phyloP scores from a whole-genome alignment of 495 filamentous ascomycete species.

The Aspergillus heteromorphus region DNA sequence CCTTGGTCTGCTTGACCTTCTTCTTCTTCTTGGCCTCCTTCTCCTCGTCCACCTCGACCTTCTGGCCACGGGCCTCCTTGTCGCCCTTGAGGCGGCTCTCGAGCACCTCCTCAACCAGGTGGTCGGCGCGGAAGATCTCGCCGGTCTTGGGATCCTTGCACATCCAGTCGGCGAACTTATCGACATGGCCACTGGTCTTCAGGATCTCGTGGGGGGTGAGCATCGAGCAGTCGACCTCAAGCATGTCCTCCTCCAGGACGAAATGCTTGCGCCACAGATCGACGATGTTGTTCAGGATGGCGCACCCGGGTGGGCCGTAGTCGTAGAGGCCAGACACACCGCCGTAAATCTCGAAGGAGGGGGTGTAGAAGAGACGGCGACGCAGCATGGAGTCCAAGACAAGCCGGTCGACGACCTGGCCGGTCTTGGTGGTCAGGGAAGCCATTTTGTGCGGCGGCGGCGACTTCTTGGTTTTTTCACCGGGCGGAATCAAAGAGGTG shows the following conservation, averaged over 20 bases:
- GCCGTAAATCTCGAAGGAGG: conserved; percentile 90
- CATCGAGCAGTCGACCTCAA: conserved; percentile 82
- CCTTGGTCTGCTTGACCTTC: conserved; percentile 52
- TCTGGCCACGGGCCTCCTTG: conserved; percentile 70
- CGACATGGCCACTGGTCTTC: conserved; percentile 95
- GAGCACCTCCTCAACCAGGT: conserved; percentile 89
- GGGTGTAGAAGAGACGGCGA: conserved; percentile 89
- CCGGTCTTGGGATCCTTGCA: conserved; percentile 97
- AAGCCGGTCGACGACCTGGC: conserved; percentile 77
- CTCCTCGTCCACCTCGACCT: conserved; percentile 59
- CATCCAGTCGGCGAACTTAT: conserved; percentile 99
- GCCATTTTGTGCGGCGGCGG: conserved; percentile 54
- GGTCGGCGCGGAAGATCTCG: conserved; percentile 93
- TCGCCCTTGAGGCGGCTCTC: conserved; percentile 77
- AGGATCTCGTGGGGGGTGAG: conserved; percentile 84
- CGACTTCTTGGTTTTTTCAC: conserved; percentile 18
- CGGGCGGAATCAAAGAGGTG: too few relatives aligned
- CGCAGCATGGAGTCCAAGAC: conserved; percentile 78
- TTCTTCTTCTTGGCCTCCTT: conserved; percentile 64
- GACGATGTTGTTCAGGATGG: conserved; percentile 77
- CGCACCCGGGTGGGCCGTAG: conserved; percentile 77
- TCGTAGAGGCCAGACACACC: conserved; percentile 83
- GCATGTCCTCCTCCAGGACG: conserved; percentile 83
- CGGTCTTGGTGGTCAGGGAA: conserved; percentile 73
- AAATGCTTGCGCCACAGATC: conserved; percentile 93